phyloP scores from a whole-genome alignment of 1,284 basidiomycete genomes.

The Puccinia polysora region DNA sequence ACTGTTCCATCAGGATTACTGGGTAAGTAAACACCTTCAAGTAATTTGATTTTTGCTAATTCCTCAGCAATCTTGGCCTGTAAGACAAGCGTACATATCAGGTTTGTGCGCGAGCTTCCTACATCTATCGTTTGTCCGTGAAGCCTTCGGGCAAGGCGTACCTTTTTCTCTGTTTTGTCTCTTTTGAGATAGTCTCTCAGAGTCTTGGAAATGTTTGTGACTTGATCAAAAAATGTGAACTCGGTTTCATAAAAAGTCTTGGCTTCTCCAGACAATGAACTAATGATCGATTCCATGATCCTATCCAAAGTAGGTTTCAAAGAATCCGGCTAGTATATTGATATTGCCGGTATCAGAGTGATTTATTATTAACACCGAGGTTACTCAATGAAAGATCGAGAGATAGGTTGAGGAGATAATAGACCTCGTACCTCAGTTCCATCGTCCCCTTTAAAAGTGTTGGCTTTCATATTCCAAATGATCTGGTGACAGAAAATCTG shows the following conservation, averaged over 20 bases:
- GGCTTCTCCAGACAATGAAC: conserved; percentile 82
- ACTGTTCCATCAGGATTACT: conserved; percentile 96
- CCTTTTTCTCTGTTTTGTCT: conserved; percentile 95
- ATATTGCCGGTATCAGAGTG: background rate
- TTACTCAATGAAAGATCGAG: background rate
- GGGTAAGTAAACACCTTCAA: conserved; percentile 91
- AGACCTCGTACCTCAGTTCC: conserved; percentile 65
- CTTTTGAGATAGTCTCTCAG: conserved; percentile 95
- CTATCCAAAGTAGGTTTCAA: conserved; percentile 91
- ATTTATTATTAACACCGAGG: background rate
- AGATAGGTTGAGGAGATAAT: background rate
- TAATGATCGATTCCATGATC: conserved; percentile 77
- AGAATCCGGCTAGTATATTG: conserved; percentile 67
- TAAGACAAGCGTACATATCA: conserved; percentile 31
- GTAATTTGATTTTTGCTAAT: conserved; percentile 91
- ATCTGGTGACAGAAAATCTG: conserved; percentile 99
- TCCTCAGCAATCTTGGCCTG: conserved; percentile 99
- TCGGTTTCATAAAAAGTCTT: conserved; percentile 88
- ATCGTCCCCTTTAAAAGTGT: conserved; percentile 86
- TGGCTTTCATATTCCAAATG: conserved; percentile 99
- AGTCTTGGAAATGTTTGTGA: conserved; percentile 96
- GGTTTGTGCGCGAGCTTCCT: background rate
- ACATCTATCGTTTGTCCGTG: background rate
- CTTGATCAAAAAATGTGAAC: conserved; percentile 92
- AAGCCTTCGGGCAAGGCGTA: conserved; percentile 48